Percentiles rank a stretch among this genome's conserved stretches.
Evolutionary conservation across 176 grass and related monocot genomes (phyloP).

Genomic region (Themeda triandra): DNA sequence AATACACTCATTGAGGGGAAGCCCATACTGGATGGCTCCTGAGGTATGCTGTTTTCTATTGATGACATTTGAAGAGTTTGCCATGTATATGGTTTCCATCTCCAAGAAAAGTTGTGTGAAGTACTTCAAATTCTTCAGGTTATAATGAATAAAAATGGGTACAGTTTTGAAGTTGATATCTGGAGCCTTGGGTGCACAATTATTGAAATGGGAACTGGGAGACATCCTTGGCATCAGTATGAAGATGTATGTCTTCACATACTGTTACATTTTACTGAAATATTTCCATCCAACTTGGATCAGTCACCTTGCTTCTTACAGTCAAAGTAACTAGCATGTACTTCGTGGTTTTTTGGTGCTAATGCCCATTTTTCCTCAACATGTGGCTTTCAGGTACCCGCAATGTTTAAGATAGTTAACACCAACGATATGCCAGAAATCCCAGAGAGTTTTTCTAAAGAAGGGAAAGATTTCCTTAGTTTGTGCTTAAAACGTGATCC

Average conservation of each 20-base stretch:
- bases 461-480: slow-evolving; percentile 75
- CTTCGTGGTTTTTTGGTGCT: background rate
- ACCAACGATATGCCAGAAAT: slow-evolving; percentile 91
- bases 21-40: slow-evolving; percentile 99
- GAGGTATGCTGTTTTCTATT: slow-evolving; percentile 49
- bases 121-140: slow-evolving; percentile 45
- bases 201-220: slow-evolving; percentile 95
- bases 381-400: slow-evolving; percentile 61
- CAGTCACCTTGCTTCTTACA: background rate
- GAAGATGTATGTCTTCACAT: slow-evolving; percentile 46
- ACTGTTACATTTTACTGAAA: background rate
- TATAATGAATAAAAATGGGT: slow-evolving; percentile 89
- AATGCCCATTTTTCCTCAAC: background rate
- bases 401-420: slow-evolving; percentile 98
- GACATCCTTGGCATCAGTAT: slow-evolving; percentile 85
- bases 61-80: background rate
- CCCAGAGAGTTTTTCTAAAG: slow-evolving; percentile 67
- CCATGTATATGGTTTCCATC: background rate
- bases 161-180: slow-evolving; percentile 85
- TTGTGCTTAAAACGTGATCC: slow-evolving; percentile 82
- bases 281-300: slow-evolving; percentile 36
- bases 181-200: slow-evolving; percentile 98
- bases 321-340: background rate
- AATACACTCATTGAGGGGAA: slow-evolving; percentile 94
- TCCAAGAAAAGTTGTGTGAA: slow-evolving; percentile 25